Percentiles rank a stretch among this genome's conserved stretches.
Evolutionary conservation across 768 basidiomycete species (phyloP).

Genomic region (Rhizopogon sp.): DNA sequence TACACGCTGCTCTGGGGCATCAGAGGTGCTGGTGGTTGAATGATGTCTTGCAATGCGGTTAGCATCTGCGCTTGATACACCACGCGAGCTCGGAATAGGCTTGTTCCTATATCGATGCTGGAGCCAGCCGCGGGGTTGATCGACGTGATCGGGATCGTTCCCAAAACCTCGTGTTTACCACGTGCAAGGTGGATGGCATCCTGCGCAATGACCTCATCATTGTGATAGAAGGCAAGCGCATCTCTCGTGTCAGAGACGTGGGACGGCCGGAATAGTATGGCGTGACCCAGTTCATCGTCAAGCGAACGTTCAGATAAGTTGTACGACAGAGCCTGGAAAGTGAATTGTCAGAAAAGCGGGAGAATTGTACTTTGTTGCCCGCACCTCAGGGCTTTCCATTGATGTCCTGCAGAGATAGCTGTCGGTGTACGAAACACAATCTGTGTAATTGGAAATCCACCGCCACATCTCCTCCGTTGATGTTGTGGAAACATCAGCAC

Average conservation of each 20-base stretch:
- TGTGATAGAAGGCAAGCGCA: constrained; percentile 32
- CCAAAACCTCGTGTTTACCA: constrained; percentile 30
- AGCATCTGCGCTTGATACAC: constrained; percentile 37
- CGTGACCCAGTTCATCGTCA: constrained; percentile 58
- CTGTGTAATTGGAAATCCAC: constrained; percentile 28
- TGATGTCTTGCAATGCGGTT: constrained; percentile 43
- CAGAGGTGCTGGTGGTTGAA: constrained; percentile 36
- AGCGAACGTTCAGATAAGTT: constrained; percentile 29
- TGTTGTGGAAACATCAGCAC: constrained; percentile 13
- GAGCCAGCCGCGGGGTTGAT: constrained; percentile 28
- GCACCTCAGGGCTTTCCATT: constrained; percentile 37
- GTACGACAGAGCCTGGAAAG: constrained; percentile 21
- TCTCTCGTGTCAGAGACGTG: constrained; percentile 13
- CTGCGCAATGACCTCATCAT: constrained; percentile 44
- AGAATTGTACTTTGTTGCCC: constrained; percentile 3
- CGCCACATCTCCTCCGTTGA: constrained; percentile 20
- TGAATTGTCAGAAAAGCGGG: constrained; percentile 6
- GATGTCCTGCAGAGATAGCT: constrained; percentile 37
- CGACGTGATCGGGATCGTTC: constrained; percentile 29
- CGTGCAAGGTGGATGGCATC: constrained; percentile 44
- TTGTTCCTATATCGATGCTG: constrained; percentile 9
- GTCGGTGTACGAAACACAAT: constrained; percentile 52
- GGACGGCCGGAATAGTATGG: constrained; percentile 29
- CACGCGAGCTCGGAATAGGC: constrained; percentile 36
- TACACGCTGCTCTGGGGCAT: constrained; percentile 44